Conservation (phyloP, 2,329 filamentous ascomycete genomes). For the Penicillium digitatum region DNA sequence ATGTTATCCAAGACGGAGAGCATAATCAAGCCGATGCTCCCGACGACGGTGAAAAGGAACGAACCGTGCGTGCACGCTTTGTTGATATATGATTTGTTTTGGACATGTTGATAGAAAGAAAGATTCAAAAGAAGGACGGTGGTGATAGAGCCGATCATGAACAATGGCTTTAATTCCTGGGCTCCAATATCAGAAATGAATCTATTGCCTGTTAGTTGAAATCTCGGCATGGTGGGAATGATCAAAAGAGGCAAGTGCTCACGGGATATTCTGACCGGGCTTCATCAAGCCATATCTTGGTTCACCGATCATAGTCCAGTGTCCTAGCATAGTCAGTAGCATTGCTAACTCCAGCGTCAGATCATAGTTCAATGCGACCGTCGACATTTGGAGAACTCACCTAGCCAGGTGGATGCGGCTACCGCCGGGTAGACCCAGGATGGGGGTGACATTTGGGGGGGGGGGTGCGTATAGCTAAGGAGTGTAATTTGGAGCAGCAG, state of each 20-base stretch:
- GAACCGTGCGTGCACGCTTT: slow-evolving; percentile 14
- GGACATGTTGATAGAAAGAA: slow-evolving; percentile 18
- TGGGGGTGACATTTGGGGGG: slow-evolving; percentile 1
- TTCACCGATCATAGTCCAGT: slow-evolving; percentile 17
- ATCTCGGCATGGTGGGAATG: not conserved
- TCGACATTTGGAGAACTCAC: slow-evolving; percentile 5
- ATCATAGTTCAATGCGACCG: not conserved
- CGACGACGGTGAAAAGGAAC: slow-evolving; percentile 16
- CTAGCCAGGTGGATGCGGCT: slow-evolving; percentile 19
- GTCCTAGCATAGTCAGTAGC: slow-evolving; percentile 16
- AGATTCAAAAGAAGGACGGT: slow-evolving; percentile 17
- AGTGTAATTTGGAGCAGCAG: not conserved
- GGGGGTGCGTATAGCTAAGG: not conserved
- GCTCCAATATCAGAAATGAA: slow-evolving; percentile 21
- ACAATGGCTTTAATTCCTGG: slow-evolving; percentile 15
- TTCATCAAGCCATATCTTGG: slow-evolving; percentile 19
- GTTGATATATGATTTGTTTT: slow-evolving; percentile 15
- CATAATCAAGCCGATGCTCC: slow-evolving; percentile 16
- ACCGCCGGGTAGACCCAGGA: slow-evolving; percentile 18
- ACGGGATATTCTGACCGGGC: slow-evolving; percentile 20
- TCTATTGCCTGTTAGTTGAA: slow-evolving; percentile 1
- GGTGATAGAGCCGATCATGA: slow-evolving; percentile 17
- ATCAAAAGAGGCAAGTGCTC: not conserved
- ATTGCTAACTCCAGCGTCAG: slow-evolving; percentile 9
- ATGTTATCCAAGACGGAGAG: slow-evolving; percentile 18